Percentiles rank a stretch among this genome's conserved stretches.
Conservation (phyloP, 176 grass and related monocot genomes). For the sorghum (Sorghum bicolor) region Sorghum_bicolor_NCBIv3 NC_012874.2:279001-279500, state of each 20-base stretch:
- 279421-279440: constrained; percentile 86
- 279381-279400: constrained; percentile 17
- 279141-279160: background rate
- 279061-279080: background rate
- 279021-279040: background rate
- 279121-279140: too few species aligned
- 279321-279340: background rate
- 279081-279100: background rate
- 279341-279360: background rate
- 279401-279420: constrained; percentile 98
- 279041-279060: background rate
- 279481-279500: constrained; percentile 80
- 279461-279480: constrained; percentile 92
- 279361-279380: background rate
- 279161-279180: background rate
- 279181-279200: background rate
- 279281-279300: background rate
- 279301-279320: background rate
- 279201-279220: background rate
- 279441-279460: constrained; percentile 99
- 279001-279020: background rate
- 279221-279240: background rate
- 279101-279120: too few species aligned
- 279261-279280: background rate
- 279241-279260: background rate